Evolutionary conservation across 768 basidiomycete genomes (phyloP), one percentile per base, ranked within the genome.

Genomic region (Leccinum pellstonianum): DNA sequence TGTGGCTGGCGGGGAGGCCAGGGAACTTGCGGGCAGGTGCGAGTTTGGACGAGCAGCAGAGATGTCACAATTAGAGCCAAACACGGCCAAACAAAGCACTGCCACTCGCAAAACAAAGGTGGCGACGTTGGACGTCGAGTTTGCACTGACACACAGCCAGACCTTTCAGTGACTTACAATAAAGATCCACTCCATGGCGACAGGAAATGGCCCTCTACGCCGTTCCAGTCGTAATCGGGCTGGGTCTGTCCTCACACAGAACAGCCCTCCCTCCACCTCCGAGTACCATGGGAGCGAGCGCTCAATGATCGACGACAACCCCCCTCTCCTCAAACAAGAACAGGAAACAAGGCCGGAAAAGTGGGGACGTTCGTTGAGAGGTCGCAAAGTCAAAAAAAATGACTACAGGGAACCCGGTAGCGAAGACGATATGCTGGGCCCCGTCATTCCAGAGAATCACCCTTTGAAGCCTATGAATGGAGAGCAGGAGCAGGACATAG

Each of bases 371-470:
- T 65, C 79, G 0, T 63, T 38, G 21, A 68, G 80, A 31, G 83
- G 85, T 15, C 73, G 84, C 33, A 78, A 57, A 25, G 65, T 79
- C 15, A 65, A 63, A 37, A 79, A 70, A 68, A 73, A 63, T 41
- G 69, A 62, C 6, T 84, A 84, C 68, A 71, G 68, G 10, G 84
- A 86, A 70, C 77, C 75, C 10, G 73, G 70, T 17, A 77, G 75
- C 55, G 82, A 83, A 29, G 77, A 79, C n/a, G 81, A 77, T 23
- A 6, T 55, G 6, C 63, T 52, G 0, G 66, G 71, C 23, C 52
- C 58, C 21, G 3, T 11, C 52, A 49, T 51, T 53, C 56, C 59
- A 8, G 64, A 54, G 14, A 58, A 62, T 48, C 62, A 15, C 25
- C 51, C 47, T n/a, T 48, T 62, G 8, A 70, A 72, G 48, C 48